Percentiles rank a stretch among this genome's conserved stretches.
Evolutionary conservation across 345 rosid genomes (phyloP).

Genomic region (Salix suchowensis): DNA sequence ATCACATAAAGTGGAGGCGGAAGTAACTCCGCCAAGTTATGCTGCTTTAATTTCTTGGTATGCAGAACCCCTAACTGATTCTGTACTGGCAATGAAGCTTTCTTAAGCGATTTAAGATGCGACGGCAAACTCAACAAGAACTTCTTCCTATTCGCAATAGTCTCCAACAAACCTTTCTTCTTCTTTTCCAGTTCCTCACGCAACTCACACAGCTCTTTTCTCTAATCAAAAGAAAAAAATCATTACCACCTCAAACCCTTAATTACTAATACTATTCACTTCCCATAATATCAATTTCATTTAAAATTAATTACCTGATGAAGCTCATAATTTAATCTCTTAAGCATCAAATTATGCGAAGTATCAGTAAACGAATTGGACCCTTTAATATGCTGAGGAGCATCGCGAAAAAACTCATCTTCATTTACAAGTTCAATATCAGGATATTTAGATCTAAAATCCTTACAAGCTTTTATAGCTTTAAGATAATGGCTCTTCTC

Average conservation of each 20-base stretch:
- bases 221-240: constrained; percentile 34
- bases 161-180: constrained; percentile 65
- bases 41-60: constrained; percentile 77
- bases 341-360: constrained; percentile 81
- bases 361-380: constrained; percentile 44
- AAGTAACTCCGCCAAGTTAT: constrained; percentile 76
- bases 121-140: constrained; percentile 76
- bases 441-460: constrained; percentile 75
- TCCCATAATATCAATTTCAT: not conserved
- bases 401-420: constrained; percentile 62
- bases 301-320: constrained; percentile 51
- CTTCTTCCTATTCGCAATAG: constrained; percentile 73
- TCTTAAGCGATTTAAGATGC: constrained; percentile 85
- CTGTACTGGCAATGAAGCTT: constrained; percentile 88
- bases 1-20: constrained; percentile 85
- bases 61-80: constrained; percentile 65
- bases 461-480: constrained; percentile 75
- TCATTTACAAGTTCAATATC: constrained; percentile 82
- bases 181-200: constrained; percentile 59
- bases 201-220: constrained; percentile 76
- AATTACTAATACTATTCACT: not conserved
- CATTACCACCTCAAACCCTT: not conserved
- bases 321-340: constrained; percentile 78
- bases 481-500: constrained; percentile 87
- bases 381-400: constrained; percentile 64